Evolutionary conservation across 352 stramenopile genomes (phyloP).

Genomic region (Pythium aphanidermatum): DNA sequence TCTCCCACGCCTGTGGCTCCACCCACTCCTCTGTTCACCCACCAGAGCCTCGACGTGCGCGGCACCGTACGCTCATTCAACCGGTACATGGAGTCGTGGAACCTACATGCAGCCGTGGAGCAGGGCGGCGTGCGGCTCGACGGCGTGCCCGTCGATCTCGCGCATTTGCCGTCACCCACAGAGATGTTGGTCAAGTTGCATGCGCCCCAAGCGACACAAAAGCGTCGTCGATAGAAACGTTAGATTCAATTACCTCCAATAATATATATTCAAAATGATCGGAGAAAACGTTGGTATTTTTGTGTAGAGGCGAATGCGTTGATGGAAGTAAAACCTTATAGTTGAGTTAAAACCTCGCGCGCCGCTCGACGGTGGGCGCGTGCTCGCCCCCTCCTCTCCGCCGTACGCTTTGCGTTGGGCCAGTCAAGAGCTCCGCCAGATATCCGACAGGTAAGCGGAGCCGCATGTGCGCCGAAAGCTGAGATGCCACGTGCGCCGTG

Average conservation of each 20-base stretch:
- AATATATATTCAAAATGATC: background rate
- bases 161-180: background rate
- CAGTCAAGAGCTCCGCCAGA: slow-evolving; percentile 20
- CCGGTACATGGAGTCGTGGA: slow-evolving; percentile 64
- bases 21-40: slow-evolving; percentile 29
- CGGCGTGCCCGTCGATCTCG: slow-evolving; percentile 13
- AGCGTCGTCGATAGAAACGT: slow-evolving; percentile 3
- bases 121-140: slow-evolving; percentile 28
- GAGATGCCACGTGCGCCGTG: no score
- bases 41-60: slow-evolving; percentile 35
- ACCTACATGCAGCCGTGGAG: slow-evolving; percentile 25
- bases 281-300: background rate
- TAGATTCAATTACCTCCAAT: slow-evolving; percentile 3
- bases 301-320: no score
- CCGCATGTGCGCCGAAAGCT: no score
- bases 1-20: background rate
- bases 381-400: slow-evolving; percentile 7
- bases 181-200: slow-evolving; percentile 52
- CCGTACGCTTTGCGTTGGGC: slow-evolving; percentile 10
- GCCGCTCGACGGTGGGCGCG: background rate
- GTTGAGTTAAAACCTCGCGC: slow-evolving; percentile 14
- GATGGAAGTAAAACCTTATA: slow-evolving; percentile 1
- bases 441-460: slow-evolving; percentile 17
- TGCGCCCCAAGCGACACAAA: slow-evolving; percentile 4
- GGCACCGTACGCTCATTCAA: slow-evolving; percentile 52